Conservation (phyloP, 2,329 filamentous ascomycete species). For the Alternaria consortialis region DNA sequence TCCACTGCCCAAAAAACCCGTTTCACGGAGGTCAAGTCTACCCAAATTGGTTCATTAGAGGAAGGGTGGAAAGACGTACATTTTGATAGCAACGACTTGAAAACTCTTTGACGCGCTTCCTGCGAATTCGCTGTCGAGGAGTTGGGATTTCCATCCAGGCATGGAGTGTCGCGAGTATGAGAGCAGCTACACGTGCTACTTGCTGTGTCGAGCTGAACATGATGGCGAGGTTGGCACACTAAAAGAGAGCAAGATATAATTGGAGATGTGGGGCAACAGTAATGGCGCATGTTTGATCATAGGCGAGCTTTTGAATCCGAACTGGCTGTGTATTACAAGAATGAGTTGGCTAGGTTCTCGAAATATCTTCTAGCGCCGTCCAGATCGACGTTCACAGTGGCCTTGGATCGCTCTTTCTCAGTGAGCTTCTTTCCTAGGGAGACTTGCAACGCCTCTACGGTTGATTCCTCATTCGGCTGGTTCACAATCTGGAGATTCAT, state of each 20-base stretch:
- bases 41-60: no score
- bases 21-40: no score
- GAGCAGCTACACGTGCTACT: neutral
- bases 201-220: neutral
- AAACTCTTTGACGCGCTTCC: no score
- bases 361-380: slow-evolving; percentile 41
- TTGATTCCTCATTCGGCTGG: slow-evolving; percentile 47
- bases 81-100: no score
- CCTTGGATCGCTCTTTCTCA: slow-evolving; percentile 25
- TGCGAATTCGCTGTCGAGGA: no score
- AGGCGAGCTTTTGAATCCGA: neutral
- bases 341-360: slow-evolving; percentile 37
- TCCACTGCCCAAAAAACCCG: no score
- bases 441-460: slow-evolving; percentile 48
- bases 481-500: slow-evolving; percentile 47
- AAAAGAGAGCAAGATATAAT: neutral
- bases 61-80: no score
- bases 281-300: neutral
- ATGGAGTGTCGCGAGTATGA: no score
- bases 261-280: neutral
- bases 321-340: slow-evolving; percentile 26
- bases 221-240: neutral
- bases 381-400: slow-evolving; percentile 25
- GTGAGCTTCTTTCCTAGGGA: slow-evolving; percentile 23
- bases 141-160: no score